Percentiles rank a stretch among this genome's conserved stretches.
Evolutionary conservation across 495 filamentous ascomycete genomes (phyloP).

Genomic region (Aspergillus kassunensis): DNA sequence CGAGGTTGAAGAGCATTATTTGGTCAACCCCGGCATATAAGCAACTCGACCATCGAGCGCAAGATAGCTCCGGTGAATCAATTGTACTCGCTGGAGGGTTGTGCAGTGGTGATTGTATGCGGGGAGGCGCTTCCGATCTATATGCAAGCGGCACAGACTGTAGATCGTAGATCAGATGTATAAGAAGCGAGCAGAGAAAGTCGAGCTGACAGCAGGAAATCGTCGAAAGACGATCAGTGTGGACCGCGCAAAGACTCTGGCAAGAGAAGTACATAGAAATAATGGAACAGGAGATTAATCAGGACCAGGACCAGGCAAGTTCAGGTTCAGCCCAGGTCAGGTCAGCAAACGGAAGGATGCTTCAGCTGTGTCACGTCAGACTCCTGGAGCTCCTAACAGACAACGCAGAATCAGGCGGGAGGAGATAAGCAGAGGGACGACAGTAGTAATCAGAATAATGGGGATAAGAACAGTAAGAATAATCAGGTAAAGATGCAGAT

Average conservation of each 20-base stretch:
- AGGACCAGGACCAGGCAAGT: not conserved
- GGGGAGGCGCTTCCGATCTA: not conserved
- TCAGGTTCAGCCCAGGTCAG: not conserved
- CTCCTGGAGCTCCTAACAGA: not conserved
- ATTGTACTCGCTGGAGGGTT: not conserved
- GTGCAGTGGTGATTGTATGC: not conserved
- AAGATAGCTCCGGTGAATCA: not conserved
- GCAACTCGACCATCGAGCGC: constrained; percentile 18
- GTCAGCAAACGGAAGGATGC: constrained; percentile 5
- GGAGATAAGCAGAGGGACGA: constrained; percentile 9
- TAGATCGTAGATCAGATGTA: not conserved
- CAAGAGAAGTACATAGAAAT: not conserved
- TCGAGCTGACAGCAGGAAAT: not conserved
- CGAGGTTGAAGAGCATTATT: constrained; percentile 46
- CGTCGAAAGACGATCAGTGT: not conserved
- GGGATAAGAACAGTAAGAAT: not conserved
- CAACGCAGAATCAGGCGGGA: constrained; percentile 8
- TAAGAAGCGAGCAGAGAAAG: not conserved
- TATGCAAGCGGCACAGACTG: not conserved
- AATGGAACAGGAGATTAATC: not conserved
- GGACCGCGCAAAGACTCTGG: not conserved
- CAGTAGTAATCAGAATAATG: constrained; percentile 4
- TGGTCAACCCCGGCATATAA: constrained; percentile 6
- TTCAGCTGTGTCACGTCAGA: constrained; percentile 11
- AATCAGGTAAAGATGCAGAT: constrained; percentile 4